Evolutionary conservation across 129 eudicot genomes (phyloP), one percentile per base, ranked within the genome.

Genomic region (Flaveria linearis): DNA sequence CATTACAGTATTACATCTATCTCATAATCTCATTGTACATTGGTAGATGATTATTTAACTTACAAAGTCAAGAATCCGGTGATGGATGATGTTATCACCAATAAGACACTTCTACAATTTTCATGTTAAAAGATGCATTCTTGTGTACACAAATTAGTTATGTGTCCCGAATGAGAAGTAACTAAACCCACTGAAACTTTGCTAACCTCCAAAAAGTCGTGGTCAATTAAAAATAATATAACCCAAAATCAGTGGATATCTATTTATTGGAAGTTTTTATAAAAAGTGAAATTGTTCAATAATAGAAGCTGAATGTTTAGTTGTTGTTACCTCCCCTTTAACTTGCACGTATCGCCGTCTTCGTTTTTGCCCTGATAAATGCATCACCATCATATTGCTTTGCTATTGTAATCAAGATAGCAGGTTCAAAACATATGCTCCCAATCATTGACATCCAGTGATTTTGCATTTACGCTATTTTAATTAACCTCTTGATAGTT

Each of bases 371-470:
- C 56, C 14, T 57, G 13, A 20, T 47, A 13, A 47, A 47, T 52
- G 57, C 60, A 53, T 53, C 60, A 52, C 1, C 60, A 52, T 52
- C 23, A 52, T 63, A 63, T 26, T 65, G 70, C 70, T 33, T 65
- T 62, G 15, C 5, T 65, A 36, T 14, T 15, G 18, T 62, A 12
- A 13, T 62, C 1, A 15, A 25, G 68, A 28, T 62, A 62, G 9
- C 30, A 51, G 22, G 16, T 51, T 51, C 57, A 16, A 15, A 51
- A 16, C 57, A 56, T 20, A 4, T 56, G 30, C 20, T 56, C 9
- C 14, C 30, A 20, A 9, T 56, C 63, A 57, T 57, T 57, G 28
- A 57, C 63, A 20, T 57, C 30, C 28, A 20, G 15, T 57, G 63
- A 20, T 18, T 18, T 56, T 5, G 57, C 2, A 18, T 52, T 52